These are phyloP conservation scores for Ogataea henricii DNA, from an alignment of 805 yeast species.

Conservation along the genomic window DNA sequence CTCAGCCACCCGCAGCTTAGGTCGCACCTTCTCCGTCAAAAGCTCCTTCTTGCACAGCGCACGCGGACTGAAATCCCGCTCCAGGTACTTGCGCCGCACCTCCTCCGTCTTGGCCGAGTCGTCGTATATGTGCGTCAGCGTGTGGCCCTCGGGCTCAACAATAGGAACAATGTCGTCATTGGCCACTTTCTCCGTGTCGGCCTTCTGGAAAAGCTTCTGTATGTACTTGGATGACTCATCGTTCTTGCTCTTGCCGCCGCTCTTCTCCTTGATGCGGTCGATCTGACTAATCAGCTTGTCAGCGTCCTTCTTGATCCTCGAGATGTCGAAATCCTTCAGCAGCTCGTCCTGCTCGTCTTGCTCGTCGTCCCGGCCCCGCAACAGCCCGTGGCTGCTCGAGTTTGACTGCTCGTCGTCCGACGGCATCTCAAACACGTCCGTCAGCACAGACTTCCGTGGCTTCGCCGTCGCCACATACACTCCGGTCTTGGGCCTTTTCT, in stretches of 20 bases:
- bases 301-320: conserved; percentile 32
- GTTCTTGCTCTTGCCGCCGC: conserved; percentile 10
- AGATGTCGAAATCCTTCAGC: conserved; percentile 29
- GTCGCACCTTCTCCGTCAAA: conserved; percentile 10
- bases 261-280: conserved; percentile 37
- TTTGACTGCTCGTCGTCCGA: conserved; percentile 11
- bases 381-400: conserved; percentile 2
- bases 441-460: not conserved
- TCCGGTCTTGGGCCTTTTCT: conserved; percentile 6
- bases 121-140: conserved; percentile 17
- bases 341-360: conserved; percentile 28
- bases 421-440: conserved; percentile 3
- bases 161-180: conserved; percentile 12
- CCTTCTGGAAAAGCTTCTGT: conserved; percentile 20
- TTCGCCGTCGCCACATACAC: conserved; percentile 11
- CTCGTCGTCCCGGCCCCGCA: conserved; percentile 4
- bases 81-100: conserved; percentile 20
- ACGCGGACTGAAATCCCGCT: conserved; percentile 18
- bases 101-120: conserved; percentile 16
- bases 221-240: conserved; percentile 21
- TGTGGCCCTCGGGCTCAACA: conserved; percentile 2
- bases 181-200: conserved; percentile 15
- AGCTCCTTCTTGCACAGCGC: conserved; percentile 14
- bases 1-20: conserved; percentile 12
- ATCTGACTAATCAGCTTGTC: conserved; percentile 34